phyloP scores from a whole-genome alignment of 306 rosid species.

The Vachellia collinsii region DNA sequence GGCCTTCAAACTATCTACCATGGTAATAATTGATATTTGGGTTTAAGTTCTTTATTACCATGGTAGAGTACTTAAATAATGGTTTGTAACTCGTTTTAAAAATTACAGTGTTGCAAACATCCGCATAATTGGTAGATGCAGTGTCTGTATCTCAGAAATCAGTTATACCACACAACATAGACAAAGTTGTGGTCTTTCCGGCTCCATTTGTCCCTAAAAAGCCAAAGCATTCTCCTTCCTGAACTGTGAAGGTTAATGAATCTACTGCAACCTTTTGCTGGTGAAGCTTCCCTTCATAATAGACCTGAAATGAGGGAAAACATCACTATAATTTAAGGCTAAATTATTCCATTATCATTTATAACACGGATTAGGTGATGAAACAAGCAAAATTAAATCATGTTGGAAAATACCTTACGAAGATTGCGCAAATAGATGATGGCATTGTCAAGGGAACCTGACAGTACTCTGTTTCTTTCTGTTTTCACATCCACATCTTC shows the following conservation, averaged over 20 bases:
- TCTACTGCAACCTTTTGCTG: slow-evolving; percentile 79
- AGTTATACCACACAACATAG: slow-evolving; percentile 84
- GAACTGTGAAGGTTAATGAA: slow-evolving; percentile 90
- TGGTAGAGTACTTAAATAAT: not conserved
- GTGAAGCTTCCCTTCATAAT: slow-evolving; percentile 61
- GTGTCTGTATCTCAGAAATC: slow-evolving; percentile 22
- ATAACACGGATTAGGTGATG: slow-evolving; percentile 20
- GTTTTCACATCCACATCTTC: slow-evolving; percentile 87
- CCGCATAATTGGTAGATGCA: slow-evolving; percentile 12
- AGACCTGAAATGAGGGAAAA: slow-evolving; percentile 62
- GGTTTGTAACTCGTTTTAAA: not conserved
- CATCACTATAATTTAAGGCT: slow-evolving; percentile 13
- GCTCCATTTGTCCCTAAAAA: slow-evolving; percentile 99
- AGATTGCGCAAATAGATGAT: slow-evolving; percentile 84
- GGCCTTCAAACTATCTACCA: not conserved
- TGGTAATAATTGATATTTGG: not conserved
- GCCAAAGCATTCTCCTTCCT: slow-evolving; percentile 96
- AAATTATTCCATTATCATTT: slow-evolving; percentile 10
- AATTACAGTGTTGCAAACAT: not conserved
- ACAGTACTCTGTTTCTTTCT: slow-evolving; percentile 86
- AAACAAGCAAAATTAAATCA: slow-evolving; percentile 34
- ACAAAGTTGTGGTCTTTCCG: slow-evolving; percentile 92
- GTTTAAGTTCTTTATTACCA: not conserved
- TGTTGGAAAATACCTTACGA: slow-evolving; percentile 65
- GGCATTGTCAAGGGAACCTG: slow-evolving; percentile 82